Base-by-base conservation (phyloP, 306 rosid genomes). In the Mimosa bimucronata region DNA sequence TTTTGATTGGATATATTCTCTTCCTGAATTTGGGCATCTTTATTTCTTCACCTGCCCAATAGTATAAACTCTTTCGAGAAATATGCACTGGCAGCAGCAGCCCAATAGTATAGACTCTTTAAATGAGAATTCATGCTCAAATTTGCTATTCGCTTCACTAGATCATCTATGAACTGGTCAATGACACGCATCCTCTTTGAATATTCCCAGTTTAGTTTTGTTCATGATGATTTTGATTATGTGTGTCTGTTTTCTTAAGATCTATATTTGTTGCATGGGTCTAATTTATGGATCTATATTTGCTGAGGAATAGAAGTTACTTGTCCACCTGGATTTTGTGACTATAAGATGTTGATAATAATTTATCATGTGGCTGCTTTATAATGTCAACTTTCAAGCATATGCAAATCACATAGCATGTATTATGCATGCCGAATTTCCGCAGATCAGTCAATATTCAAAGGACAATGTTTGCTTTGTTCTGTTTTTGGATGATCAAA, bases 391-490 rank as follows among this genome's bases (percentile, higher is more conserved):
- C 50, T 67, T 8, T 40, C 31, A 79, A 58, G 61, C 65, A 41
- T 57, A 23, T 81, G 42, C 79, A 58, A 61, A 65, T 83, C 31
- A 74, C 71, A 25, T 61, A 45, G 25, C 62, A 44, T 61, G 60
- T 41, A 57, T 68, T 67, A 52, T 78, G 28, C 78, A 77, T 79
- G 68, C 30, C 73, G 74, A 25, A 78, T 87, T 87, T 82, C 70
- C 70, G 71, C 92, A 94, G 98, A 94, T 94, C 82, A 92, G 97
- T 84, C 94, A 88, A 75, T 91, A 89, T 81, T 90, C 98, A 40
- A 90, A 91, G 90, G 87, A 85, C 82, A 91, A 91, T 65, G 88
- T 91, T 69, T 94, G 98, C 88, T 94, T 94, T 88, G 88, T 91
- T 42, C 91, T 94, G 97, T 94, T 94, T 84, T 75, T 94, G 88